Conservation (phyloP, 768 basidiomycete species). For the Porphyrellus cyaneotinctus region DNA sequence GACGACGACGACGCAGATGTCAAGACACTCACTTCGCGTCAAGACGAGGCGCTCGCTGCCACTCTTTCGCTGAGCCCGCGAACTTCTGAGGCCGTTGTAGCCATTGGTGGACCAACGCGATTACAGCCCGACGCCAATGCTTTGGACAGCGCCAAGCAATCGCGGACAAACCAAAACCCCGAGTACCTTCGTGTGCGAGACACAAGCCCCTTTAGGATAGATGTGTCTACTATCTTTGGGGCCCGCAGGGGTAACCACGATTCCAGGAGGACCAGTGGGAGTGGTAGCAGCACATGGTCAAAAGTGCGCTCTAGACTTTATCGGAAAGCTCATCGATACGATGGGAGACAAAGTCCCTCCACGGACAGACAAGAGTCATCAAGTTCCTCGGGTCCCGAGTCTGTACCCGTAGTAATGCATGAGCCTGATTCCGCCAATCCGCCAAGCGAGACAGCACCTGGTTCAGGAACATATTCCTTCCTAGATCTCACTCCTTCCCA, state of each 20-base stretch:
- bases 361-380: constrained; percentile 20
- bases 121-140: constrained; percentile 5
- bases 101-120: background rate
- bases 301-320: constrained; percentile 30
- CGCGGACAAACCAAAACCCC: constrained; percentile 5
- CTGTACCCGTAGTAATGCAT: constrained; percentile 31
- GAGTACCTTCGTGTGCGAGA: constrained; percentile 35
- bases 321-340: constrained; percentile 29
- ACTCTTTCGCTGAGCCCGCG: constrained; percentile 45
- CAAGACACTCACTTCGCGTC: constrained; percentile 30
- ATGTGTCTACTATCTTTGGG: constrained; percentile 33
- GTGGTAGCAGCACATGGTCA: constrained; percentile 29
- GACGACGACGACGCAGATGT: constrained; percentile 28
- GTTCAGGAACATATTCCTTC: constrained; percentile 33
- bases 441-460: constrained; percentile 21
- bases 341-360: constrained; percentile 20
- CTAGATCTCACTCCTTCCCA: constrained; percentile 30
- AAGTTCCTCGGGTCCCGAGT: constrained; percentile 26
- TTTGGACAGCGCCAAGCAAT: constrained; percentile 4
- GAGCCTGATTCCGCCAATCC: constrained; percentile 13
- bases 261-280: constrained; percentile 22
- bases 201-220: constrained; percentile 47
- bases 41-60: constrained; percentile 37
- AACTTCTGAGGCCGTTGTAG: constrained; percentile 31
- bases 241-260: constrained; percentile 14